A percentile compares a stretch with the other conserved stretches of the same genome.
Conservation (phyloP, 2,329 filamentous ascomycete genomes). For the Fusarium euwallaceae region DNA sequence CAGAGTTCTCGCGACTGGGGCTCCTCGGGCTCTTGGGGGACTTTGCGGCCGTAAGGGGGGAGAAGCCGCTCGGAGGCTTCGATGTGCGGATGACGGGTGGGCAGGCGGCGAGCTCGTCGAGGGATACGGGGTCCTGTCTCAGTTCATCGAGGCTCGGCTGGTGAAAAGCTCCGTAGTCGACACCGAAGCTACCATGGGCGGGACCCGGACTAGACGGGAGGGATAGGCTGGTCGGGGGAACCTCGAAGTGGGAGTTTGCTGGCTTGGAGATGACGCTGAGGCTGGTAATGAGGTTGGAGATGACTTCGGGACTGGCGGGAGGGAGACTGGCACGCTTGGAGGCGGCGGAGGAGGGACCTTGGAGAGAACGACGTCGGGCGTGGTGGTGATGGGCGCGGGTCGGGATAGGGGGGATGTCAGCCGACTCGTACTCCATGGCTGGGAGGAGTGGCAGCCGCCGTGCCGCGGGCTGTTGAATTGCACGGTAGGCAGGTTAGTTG, state of each 20-base stretch:
- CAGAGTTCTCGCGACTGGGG: constrained; percentile 61
- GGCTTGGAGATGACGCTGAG: constrained; percentile 77
- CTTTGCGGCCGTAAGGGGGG: constrained; percentile 75
- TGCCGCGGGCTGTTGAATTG: constrained; percentile 24
- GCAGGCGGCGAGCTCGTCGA: constrained; percentile 72
- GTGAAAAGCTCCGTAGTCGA: constrained; percentile 78
- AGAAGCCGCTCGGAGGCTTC: constrained; percentile 83
- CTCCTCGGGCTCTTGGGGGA: constrained; percentile 63
- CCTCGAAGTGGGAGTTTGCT: constrained; percentile 78
- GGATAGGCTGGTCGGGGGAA: constrained; percentile 58
- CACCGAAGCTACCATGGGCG: constrained; percentile 72
- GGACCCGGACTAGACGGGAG: constrained; percentile 53
- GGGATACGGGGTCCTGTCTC: constrained; percentile 59
- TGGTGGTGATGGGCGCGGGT: constrained; percentile 44
- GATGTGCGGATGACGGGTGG: constrained; percentile 85
- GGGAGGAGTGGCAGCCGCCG: constrained; percentile 28
- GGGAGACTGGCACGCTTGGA: constrained; percentile 46
- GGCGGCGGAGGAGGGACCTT: constrained; percentile 22
- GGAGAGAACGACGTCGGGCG: constrained; percentile 33
- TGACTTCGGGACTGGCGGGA: constrained; percentile 76
- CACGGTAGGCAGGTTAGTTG: constrained; percentile 27
- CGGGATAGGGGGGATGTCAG: constrained; percentile 51
- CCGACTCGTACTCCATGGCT: constrained; percentile 48
- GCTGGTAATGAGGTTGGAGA: constrained; percentile 77
- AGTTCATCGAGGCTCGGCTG: constrained; percentile 64